Evolutionary conservation across 352 stramenopile genomes (phyloP).

Genomic region (Phytophthora boehmeriae): DNA sequence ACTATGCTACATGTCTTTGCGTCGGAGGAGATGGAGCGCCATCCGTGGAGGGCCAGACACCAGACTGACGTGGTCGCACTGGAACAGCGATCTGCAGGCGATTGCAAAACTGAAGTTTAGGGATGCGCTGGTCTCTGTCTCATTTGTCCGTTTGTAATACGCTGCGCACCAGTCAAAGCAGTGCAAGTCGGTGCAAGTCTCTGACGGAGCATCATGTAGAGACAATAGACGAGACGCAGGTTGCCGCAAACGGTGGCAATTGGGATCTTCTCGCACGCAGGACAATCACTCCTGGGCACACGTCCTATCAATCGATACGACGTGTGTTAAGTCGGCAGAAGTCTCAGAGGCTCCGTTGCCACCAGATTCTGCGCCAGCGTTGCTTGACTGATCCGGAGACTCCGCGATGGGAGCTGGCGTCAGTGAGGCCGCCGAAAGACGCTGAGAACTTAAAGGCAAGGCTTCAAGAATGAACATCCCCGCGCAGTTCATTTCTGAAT

Average conservation of each 20-base stretch:
- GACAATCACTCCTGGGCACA: conserved; percentile 21
- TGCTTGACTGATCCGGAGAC: neutral
- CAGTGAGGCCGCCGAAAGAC: conserved; percentile 13
- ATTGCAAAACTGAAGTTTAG: conserved; percentile 4
- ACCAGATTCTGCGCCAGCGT: conserved; percentile 20
- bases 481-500: conserved; percentile 27
- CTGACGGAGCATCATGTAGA: conserved; percentile 6
- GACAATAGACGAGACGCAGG: conserved; percentile 22
- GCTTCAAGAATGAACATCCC: neutral
- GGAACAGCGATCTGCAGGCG: neutral
- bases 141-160: neutral
- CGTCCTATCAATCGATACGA: conserved; percentile 38
- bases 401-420: conserved; percentile 16
- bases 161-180: neutral
- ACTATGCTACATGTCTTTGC: neutral
- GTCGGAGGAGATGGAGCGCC: conserved; percentile 4
- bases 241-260: conserved; percentile 13
- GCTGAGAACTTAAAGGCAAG: neutral
- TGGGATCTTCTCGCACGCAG: conserved; percentile 18
- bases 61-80: conserved; percentile 18
- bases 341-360: conserved; percentile 12
- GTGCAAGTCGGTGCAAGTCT: conserved; percentile 17
- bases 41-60: conserved; percentile 8
- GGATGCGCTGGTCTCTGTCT: neutral
- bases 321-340: conserved; percentile 10